Conservation (phyloP, 352 stramenopile species). For the Pythium coloratum region DNA sequence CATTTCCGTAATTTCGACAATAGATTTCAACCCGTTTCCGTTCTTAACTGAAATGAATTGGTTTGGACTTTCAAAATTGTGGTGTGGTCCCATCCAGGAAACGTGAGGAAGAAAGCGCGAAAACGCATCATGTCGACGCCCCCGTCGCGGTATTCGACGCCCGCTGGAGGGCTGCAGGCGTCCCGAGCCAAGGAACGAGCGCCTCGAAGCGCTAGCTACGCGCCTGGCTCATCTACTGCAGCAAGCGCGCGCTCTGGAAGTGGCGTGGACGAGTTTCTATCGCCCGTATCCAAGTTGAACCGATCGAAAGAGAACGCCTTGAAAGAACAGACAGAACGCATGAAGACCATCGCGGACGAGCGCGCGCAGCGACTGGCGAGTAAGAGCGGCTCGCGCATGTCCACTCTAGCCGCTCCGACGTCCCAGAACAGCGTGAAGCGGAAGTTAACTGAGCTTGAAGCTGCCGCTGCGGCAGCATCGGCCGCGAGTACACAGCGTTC, state of each 20-base stretch:
- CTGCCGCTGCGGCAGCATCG: neutral
- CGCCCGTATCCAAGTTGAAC: constrained; percentile 39
- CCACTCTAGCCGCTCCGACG: neutral
- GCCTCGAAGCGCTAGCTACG: constrained; percentile 22
- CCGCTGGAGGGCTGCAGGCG: neutral
- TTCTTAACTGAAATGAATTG: constrained; percentile 8
- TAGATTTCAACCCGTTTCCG: neutral
- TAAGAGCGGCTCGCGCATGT: constrained; percentile 12
- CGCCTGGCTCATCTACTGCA: constrained; percentile 8
- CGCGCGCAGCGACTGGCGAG: constrained; percentile 21
- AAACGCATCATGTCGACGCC: constrained; percentile 20
- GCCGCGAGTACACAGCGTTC: neutral
- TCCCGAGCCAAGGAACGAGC: neutral
- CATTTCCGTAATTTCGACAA: neutral
- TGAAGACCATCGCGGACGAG: constrained; percentile 29
- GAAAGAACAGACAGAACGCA: constrained; percentile 31
- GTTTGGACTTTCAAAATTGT: constrained; percentile 29
- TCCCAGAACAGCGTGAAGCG: constrained; percentile 30
- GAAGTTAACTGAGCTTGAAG: constrained; percentile 30
- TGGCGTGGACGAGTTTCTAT: constrained; percentile 30
- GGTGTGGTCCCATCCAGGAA: neutral
- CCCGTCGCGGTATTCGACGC: constrained; percentile 26
- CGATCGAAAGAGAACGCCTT: constrained; percentile 21
- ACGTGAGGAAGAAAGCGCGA: neutral
- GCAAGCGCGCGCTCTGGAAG: constrained; percentile 1